These are phyloP conservation scores for Umbelopsis ramanniana DNA, from an alignment of 192 early-diverging fungal genomes.

Conservation along the genomic window DNA sequence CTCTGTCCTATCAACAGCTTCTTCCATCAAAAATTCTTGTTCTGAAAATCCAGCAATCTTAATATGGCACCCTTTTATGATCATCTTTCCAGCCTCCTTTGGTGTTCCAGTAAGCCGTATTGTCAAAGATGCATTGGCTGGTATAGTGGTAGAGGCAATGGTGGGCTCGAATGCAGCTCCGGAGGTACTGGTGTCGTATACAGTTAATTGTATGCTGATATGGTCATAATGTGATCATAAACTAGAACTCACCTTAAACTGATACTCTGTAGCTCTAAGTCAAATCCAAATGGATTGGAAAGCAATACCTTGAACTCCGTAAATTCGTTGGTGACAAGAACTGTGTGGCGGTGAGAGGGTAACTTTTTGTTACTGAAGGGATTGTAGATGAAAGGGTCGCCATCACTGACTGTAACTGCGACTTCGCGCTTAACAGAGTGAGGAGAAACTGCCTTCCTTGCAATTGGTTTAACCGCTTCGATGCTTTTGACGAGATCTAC, in stretches of 20 bases:
- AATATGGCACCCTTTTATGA: slow-evolving; percentile 64
- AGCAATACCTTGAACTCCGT: slow-evolving; percentile 73
- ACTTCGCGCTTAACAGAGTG: slow-evolving; percentile 49
- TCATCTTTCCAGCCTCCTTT: slow-evolving; percentile 58
- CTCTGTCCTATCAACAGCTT: neutral
- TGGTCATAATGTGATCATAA: neutral
- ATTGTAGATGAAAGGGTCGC: slow-evolving; percentile 82
- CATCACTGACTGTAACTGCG: slow-evolving; percentile 37
- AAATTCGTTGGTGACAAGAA: slow-evolving; percentile 70
- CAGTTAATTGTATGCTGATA: neutral
- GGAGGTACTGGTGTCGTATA: slow-evolving; percentile 51
- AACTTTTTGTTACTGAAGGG: slow-evolving; percentile 68
- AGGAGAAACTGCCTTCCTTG: slow-evolving; percentile 61
- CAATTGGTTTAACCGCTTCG: slow-evolving; percentile 54
- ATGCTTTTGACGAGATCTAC: slow-evolving; percentile 59
- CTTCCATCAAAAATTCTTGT: slow-evolving; percentile 54
- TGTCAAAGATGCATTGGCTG: slow-evolving; percentile 62
- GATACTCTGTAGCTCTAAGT: slow-evolving; percentile 74
- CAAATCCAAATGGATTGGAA: slow-evolving; percentile 81
- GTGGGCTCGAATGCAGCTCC: slow-evolving; percentile 64
- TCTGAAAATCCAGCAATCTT: slow-evolving; percentile 57
- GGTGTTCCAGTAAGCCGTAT: slow-evolving; percentile 74
- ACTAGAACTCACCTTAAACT: slow-evolving; percentile 49
- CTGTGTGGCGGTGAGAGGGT: slow-evolving; percentile 29
- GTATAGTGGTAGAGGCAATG: slow-evolving; percentile 63